A percentile compares a stretch with the other conserved stretches of the same genome.
Conservation (phyloP, 805 yeast genomes). For the Teunomyces stri region DNA sequence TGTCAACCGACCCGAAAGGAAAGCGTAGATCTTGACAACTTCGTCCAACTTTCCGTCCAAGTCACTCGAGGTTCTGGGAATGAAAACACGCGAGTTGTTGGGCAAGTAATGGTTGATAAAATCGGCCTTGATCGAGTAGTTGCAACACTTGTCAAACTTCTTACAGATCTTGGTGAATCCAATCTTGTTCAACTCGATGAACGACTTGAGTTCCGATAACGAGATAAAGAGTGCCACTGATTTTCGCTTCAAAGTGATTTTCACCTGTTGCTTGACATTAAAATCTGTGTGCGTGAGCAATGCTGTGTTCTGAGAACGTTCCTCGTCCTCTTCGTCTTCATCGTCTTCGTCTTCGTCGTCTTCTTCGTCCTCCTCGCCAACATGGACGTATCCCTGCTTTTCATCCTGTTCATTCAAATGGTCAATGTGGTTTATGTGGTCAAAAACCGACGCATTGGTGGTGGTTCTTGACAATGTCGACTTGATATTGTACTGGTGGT, state of each 20-base stretch:
- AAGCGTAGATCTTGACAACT: conserved; percentile 54
- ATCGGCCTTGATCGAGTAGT: conserved; percentile 54
- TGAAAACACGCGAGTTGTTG: conserved; percentile 55
- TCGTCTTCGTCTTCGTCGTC: conserved; percentile 35
- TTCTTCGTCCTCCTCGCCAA: conserved; percentile 11
- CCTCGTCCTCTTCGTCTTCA: conserved; percentile 26
- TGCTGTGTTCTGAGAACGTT: conserved; percentile 40
- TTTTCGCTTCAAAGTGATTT: conserved; percentile 66
- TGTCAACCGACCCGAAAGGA: conserved; percentile 32
- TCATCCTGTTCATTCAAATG: conserved; percentile 16
- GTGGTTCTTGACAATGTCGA: conserved; percentile 21
- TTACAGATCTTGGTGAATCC: conserved; percentile 89
- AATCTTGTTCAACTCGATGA: conserved; percentile 76
- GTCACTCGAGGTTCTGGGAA: conserved; percentile 25
- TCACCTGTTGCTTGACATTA: conserved; percentile 47
- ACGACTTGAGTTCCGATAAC: conserved; percentile 80
- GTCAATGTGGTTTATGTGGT: conserved; percentile 20
- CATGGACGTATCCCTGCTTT: conserved; percentile 11
- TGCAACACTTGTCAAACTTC: conserved; percentile 84
- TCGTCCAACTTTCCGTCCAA: conserved; percentile 55
- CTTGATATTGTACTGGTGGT: conserved; percentile 18
- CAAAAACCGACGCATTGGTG: conserved; percentile 26
- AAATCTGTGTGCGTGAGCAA: conserved; percentile 49
- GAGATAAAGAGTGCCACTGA: conserved; percentile 65
- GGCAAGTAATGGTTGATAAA: conserved; percentile 51